Conservation (phyloP, 2,329 filamentous ascomycete genomes). For the Penicillium sp. region DNA sequence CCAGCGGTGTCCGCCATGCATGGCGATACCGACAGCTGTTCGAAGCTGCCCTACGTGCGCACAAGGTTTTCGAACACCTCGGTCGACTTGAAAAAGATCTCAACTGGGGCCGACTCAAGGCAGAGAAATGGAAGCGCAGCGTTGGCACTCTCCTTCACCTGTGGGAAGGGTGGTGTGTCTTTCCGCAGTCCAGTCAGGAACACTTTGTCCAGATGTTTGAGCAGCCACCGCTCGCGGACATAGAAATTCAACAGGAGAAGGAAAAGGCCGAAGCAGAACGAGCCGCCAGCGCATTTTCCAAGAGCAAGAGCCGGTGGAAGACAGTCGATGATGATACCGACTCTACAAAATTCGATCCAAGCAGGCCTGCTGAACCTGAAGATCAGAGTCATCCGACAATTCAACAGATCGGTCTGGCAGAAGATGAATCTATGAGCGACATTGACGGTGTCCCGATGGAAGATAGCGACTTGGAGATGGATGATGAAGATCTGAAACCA, state of each 20-base stretch:
- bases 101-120: conserved; percentile 73
- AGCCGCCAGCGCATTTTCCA: conserved; percentile 33
- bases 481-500: conserved; percentile 38
- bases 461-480: conserved; percentile 39
- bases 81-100: conserved; percentile 68
- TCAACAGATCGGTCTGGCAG: conserved; percentile 43
- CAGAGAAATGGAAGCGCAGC: conserved; percentile 79
- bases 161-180: conserved; percentile 64
- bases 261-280: conserved; percentile 42
- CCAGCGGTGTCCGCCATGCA: conserved; percentile 71
- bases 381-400: conserved; percentile 27
- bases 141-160: conserved; percentile 63
- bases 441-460: conserved; percentile 46
- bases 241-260: conserved; percentile 43
- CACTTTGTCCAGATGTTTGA: conserved; percentile 67
- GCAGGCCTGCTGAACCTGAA: conserved; percentile 22
- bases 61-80: conserved; percentile 68
- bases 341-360: conserved; percentile 29
- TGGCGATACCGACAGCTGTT: conserved; percentile 84
- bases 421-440: conserved; percentile 39
- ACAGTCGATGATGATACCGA: conserved; percentile 43
- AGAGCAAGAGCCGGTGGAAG: conserved; percentile 46
- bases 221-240: conserved; percentile 57
- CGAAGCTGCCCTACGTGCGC: conserved; percentile 63
- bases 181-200: conserved; percentile 69